These are phyloP conservation scores for Obelidium mucronatum DNA, from an alignment of 192 early-diverging fungal genomes.

Conservation along the genomic window DNA sequence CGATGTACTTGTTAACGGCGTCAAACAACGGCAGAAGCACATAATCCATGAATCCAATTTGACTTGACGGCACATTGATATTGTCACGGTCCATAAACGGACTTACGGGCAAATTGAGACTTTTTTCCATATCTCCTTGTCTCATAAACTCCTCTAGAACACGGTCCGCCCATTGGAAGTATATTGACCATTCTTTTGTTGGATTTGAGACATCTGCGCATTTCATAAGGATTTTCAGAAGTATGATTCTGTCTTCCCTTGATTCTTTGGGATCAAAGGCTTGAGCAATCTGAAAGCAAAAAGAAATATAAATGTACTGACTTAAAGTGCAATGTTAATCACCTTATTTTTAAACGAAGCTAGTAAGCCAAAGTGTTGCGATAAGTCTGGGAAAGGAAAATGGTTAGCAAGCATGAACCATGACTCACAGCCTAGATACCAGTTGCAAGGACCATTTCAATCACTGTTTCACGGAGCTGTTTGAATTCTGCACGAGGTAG, in stretches of 20 bases:
- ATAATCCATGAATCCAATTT: slow-evolving; percentile 60
- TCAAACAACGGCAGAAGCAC: slow-evolving; percentile 52
- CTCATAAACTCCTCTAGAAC: slow-evolving; percentile 58
- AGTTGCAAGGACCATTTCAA: slow-evolving; percentile 67
- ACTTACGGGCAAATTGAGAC: slow-evolving; percentile 49
- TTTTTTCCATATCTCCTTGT: slow-evolving; percentile 61
- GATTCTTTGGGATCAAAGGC: slow-evolving; percentile 51
- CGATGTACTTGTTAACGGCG: slow-evolving; percentile 45
- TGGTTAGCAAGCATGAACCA: slow-evolving; percentile 49
- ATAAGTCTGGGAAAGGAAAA: slow-evolving; percentile 45
- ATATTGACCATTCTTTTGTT: slow-evolving; percentile 52
- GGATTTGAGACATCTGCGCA: slow-evolving; percentile 66
- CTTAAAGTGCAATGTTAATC: too few relatives aligned
- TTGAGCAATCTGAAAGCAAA: slow-evolving; percentile 32
- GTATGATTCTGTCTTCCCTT: slow-evolving; percentile 53
- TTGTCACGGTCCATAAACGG: slow-evolving; percentile 62
- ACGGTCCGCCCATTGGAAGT: slow-evolving; percentile 47
- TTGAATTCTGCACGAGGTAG: slow-evolving; percentile 47
- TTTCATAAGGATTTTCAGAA: slow-evolving; percentile 63
- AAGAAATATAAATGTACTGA: too few relatives aligned
- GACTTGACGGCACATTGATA: slow-evolving; percentile 54
- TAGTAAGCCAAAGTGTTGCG: slow-evolving; percentile 56
- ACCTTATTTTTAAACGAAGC: slow-evolving; percentile 64
- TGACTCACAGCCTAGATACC: too few relatives aligned
- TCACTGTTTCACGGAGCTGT: slow-evolving; percentile 45